These are phyloP conservation scores for Diaporthe destruens DNA, from an alignment of 2,329 filamentous ascomycete species.

Conservation along the genomic window DNA sequence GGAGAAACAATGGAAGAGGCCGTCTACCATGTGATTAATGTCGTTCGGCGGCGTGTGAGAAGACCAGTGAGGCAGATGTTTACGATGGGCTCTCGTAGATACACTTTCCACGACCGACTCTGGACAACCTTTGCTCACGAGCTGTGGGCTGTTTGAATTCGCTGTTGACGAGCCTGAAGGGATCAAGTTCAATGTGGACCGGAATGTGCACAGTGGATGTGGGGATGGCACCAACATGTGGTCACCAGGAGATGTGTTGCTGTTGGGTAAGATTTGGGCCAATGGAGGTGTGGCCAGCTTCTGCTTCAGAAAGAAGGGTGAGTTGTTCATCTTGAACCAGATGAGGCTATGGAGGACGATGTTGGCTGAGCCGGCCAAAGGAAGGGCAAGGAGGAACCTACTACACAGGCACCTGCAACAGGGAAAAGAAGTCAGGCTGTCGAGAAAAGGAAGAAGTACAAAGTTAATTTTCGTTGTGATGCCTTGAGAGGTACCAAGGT, in stretches of 20 bases:
- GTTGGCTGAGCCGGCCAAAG: conserved; percentile 47
- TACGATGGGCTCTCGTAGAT: conserved; percentile 44
- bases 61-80: neutral
- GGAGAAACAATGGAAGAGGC: conserved; percentile 46
- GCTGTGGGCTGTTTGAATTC: conserved; percentile 64
- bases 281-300: conserved; percentile 61
- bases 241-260: conserved; percentile 56
- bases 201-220: conserved; percentile 63
- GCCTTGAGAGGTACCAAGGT: neutral
- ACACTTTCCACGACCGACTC: conserved; percentile 51
- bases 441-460: neutral
- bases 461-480: no score
- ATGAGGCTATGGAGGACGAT: conserved; percentile 56
- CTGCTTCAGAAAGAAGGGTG: conserved; percentile 58
- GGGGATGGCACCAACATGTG: conserved; percentile 64
- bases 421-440: no score
- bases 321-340: conserved; percentile 63
- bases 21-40: conserved; percentile 47
- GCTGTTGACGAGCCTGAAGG: conserved; percentile 60
- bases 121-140: conserved; percentile 56
- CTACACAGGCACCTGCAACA: no score
- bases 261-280: conserved; percentile 60
- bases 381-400: conserved; percentile 13
- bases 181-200: conserved; percentile 60
- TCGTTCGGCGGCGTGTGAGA: accelerated